Percentiles rank a stretch among this genome's conserved stretches.
phyloP scores from a whole-genome alignment of 2,329 filamentous ascomycete species.

The Lasiodiplodia gonubiensis region DNA sequence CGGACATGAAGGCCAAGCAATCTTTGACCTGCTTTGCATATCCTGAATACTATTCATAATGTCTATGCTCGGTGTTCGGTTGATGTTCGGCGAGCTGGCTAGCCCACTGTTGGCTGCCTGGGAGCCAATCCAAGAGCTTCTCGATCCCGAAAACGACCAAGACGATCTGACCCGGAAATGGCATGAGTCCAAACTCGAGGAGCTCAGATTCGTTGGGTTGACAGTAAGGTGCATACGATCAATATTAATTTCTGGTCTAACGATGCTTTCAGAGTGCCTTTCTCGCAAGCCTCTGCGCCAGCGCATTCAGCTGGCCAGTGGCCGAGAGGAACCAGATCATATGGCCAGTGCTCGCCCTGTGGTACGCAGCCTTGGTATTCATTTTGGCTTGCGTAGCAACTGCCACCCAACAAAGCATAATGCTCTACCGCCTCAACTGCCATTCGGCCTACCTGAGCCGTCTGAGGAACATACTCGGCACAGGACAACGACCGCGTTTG shows the following conservation, averaged over 20 bases:
- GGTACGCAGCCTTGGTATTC: neutral
- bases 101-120: neutral
- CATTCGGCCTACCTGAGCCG: neutral
- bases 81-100: neutral
- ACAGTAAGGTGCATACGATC: neutral
- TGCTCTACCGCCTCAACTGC: conserved; percentile 1
- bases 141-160: neutral
- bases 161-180: neutral
- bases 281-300: neutral
- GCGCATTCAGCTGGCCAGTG: conserved; percentile 1
- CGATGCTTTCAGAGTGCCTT: neutral
- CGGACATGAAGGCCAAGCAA: no score
- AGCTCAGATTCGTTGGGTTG: neutral
- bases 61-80: neutral
- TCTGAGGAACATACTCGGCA: neutral
- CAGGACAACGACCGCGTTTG: neutral
- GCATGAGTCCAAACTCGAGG: neutral
- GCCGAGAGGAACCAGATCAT: neutral
- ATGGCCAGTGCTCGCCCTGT: neutral
- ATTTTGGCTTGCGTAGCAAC: neutral
- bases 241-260: neutral
- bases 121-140: neutral
- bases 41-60: no score
- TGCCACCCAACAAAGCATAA: conserved; percentile 3
- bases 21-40: no score